phyloP scores from a whole-genome alignment of 2,329 filamentous ascomycete genomes.

The Cucurbitaria berberidis region DNA sequence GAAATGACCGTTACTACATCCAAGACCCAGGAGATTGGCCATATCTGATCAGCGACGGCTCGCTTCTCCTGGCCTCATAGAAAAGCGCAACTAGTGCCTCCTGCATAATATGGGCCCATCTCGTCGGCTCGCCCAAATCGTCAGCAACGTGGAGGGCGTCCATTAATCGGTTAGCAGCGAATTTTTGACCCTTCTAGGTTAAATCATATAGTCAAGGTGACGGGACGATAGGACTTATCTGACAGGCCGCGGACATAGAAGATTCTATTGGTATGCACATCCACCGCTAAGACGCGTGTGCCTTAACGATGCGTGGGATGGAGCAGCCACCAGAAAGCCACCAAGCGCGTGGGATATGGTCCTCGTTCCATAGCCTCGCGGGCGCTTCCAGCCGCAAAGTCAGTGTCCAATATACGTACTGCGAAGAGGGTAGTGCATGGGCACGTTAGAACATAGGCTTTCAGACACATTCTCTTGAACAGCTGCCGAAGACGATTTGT shows the following conservation, averaged over 20 bases:
- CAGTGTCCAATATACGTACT: not conserved
- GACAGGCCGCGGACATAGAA: not conserved
- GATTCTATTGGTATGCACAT: constrained; percentile 3
- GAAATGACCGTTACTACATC: not conserved
- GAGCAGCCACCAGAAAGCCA: constrained; percentile 1
- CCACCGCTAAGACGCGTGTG: constrained; percentile 2
- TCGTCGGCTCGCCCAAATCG: not conserved
- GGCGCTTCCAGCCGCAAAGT: constrained; percentile 7
- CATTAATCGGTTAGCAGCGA: constrained; percentile 2
- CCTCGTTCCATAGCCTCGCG: not conserved
- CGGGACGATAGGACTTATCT: not conserved
- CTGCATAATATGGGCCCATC: constrained; percentile 3
- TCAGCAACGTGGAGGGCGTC: constrained; percentile 1
- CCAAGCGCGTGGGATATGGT: constrained; percentile 1
- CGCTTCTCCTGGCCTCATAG: constrained; percentile 4
- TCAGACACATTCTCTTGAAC: not conserved
- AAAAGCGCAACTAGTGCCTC: constrained; percentile 2
- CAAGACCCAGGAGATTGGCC: constrained; percentile 1
- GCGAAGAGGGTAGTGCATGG: not conserved
- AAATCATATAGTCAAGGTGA: not conserved
- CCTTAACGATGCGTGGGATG: constrained; percentile 6
- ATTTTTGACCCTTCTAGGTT: constrained; percentile 1
- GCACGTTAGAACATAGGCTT: not conserved
- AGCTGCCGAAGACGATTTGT: not conserved
- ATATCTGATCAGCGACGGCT: constrained; percentile 1